A percentile compares a stretch with the other conserved stretches of the same genome.
Conservation (phyloP, 108 stramenopile species). For the Nitzschia sp. region DNA sequence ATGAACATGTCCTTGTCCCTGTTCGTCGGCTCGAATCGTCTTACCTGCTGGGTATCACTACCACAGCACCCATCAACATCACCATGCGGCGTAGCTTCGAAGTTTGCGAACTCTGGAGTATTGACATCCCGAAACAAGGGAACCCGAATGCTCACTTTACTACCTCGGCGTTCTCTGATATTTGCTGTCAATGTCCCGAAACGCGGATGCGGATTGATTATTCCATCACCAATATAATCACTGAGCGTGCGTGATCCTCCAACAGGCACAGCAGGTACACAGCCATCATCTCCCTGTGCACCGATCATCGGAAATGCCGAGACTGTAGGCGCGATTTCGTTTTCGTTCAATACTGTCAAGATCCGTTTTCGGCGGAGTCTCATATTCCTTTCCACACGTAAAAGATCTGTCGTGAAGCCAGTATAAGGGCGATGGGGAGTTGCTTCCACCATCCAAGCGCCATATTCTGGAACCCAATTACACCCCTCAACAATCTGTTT, state of each 20-base stretch:
- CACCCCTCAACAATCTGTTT: slow-evolving; percentile 79
- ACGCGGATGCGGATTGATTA: slow-evolving; percentile 98
- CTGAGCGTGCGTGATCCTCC: slow-evolving; percentile 88
- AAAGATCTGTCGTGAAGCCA: slow-evolving; percentile 89
- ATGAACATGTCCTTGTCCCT: neutral
- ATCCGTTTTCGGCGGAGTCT: slow-evolving; percentile 92
- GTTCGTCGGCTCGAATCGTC: no score
- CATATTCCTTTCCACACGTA: slow-evolving; percentile 98
- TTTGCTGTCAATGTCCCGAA: slow-evolving; percentile 96
- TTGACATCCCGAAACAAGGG: slow-evolving; percentile 92
- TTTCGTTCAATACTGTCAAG: slow-evolving; percentile 76
- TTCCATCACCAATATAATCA: slow-evolving; percentile 92
- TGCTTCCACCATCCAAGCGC: slow-evolving; percentile 99
- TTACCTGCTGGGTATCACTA: slow-evolving; percentile 59
- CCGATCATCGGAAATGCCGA: slow-evolving; percentile 87
- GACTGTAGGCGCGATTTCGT: slow-evolving; percentile 95
- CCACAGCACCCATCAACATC: slow-evolving; percentile 72
- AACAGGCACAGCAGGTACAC: slow-evolving; percentile 66
- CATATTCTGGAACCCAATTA: slow-evolving; percentile 96
- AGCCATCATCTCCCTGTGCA: slow-evolving; percentile 77
- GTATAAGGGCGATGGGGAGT: slow-evolving; percentile 94
- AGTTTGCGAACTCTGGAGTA: slow-evolving; percentile 84
- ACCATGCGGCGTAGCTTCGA: slow-evolving; percentile 30
- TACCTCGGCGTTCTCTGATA: slow-evolving; percentile 90
- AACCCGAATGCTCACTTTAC: slow-evolving; percentile 93